A percentile compares a stretch with the other conserved stretches of the same genome.
These are phyloP conservation scores for Fomitopsis palustris DNA, from an alignment of 1,284 basidiomycete genomes.

Conservation along the genomic window DNA sequence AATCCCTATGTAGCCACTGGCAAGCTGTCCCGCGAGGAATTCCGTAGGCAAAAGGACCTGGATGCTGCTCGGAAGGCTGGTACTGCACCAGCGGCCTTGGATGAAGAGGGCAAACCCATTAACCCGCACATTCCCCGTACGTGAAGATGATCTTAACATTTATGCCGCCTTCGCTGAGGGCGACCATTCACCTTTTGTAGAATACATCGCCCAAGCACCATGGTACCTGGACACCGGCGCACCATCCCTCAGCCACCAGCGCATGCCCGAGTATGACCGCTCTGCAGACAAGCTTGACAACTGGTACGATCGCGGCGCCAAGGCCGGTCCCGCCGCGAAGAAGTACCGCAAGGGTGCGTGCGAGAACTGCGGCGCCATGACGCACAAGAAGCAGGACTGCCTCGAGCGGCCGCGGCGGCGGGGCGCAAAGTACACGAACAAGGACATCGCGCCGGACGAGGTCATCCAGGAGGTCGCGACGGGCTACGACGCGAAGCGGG, in stretches of 20 bases:
- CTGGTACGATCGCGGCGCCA: conserved; percentile 92
- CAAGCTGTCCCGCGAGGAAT: conserved; percentile 92
- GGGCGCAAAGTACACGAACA: conserved; percentile 92
- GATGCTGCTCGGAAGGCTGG: conserved; percentile 97
- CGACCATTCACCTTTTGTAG: conserved; percentile 32
- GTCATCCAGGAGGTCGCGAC: conserved; percentile 73
- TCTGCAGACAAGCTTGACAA: conserved; percentile 73
- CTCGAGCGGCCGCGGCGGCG: conserved; percentile 95
- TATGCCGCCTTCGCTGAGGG: conserved; percentile 9
- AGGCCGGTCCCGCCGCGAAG: conserved; percentile 86
- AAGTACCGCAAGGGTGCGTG: conserved; percentile 98
- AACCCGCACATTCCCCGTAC: conserved; percentile 97
- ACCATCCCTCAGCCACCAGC: conserved; percentile 92
- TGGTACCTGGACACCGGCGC: conserved; percentile 96
- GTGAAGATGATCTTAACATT: no score
- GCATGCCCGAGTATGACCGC: conserved; percentile 68
- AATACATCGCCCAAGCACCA: conserved; percentile 93
- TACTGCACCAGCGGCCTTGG: conserved; percentile 92
- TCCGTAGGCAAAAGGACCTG: conserved; percentile 91
- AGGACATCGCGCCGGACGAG: conserved; percentile 91
- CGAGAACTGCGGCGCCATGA: conserved; percentile 97
- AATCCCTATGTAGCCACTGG: conserved; percentile 36
- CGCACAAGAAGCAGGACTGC: conserved; percentile 90
- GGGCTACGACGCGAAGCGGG: conserved; percentile 96
- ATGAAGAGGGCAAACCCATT: conserved; percentile 92